Percentiles rank a stretch among this genome's conserved stretches.
phyloP scores from a whole-genome alignment of 106 monocot species.

The Dendrobium huoshanense region DNA sequence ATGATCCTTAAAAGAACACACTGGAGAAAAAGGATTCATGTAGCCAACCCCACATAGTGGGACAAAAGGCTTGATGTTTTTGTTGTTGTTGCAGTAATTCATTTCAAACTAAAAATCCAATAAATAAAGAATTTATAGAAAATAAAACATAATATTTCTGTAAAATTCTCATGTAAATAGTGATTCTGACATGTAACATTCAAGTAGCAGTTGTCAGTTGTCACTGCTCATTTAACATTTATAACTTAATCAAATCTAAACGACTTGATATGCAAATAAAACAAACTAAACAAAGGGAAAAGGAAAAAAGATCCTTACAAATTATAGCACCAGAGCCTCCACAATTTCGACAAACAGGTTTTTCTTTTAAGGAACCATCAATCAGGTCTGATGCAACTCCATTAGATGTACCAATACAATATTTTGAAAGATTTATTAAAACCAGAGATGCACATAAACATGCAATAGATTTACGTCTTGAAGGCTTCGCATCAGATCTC shows the following conservation, averaged over 20 bases:
- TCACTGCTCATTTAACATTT: background rate
- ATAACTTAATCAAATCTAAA: background rate
- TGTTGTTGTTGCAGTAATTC: too few species aligned
- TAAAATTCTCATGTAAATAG: background rate
- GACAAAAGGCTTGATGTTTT: too few species aligned
- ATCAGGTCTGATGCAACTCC: slow-evolving; percentile 29
- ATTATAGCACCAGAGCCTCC: slow-evolving; percentile 77
- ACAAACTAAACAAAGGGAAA: background rate
- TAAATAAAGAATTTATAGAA: background rate
- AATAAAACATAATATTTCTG: background rate
- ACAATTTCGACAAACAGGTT: slow-evolving; percentile 77
- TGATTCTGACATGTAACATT: background rate
- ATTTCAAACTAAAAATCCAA: background rate
- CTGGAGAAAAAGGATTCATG: too few species aligned
- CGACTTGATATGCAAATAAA: background rate
- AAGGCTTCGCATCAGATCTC: slow-evolving; percentile 15
- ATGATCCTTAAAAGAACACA: too few species aligned
- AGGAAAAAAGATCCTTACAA: slow-evolving; percentile 46
- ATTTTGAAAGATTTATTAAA: slow-evolving; percentile 39
- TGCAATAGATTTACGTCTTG: slow-evolving; percentile 68
- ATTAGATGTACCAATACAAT: slow-evolving; percentile 20
- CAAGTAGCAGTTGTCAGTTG: too few species aligned
- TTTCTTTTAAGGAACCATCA: slow-evolving; percentile 33
- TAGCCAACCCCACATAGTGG: too few species aligned
- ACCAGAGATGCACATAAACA: slow-evolving; percentile 64